Evolutionary conservation across 169 alveolate genomes (phyloP).

Genomic region (Babesia sp.): DNA sequence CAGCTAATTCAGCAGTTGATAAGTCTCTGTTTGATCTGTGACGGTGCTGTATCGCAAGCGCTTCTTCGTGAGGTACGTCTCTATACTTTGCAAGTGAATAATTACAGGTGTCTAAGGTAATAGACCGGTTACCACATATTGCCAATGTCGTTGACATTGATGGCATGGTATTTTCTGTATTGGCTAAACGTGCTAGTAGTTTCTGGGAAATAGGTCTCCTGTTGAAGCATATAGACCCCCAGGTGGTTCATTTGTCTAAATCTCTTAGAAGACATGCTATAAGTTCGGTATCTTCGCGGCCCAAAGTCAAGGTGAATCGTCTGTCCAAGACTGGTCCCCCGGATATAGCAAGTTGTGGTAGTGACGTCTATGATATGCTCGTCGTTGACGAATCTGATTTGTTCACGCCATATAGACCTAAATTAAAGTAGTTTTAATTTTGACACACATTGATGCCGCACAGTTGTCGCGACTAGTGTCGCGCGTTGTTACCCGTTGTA

Average conservation of each 20-base stretch:
- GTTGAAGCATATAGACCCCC: slow-evolving; percentile 24
- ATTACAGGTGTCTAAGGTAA: slow-evolving; percentile 36
- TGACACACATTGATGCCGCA: background rate
- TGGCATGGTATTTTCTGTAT: slow-evolving; percentile 63
- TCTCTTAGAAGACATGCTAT: background rate
- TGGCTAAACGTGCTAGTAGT: slow-evolving; percentile 42
- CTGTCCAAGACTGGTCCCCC: background rate
- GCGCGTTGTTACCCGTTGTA: background rate
- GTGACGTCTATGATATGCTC: slow-evolving; percentile 21
- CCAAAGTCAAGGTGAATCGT: background rate
- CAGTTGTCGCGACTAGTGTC: background rate
- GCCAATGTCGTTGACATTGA: slow-evolving; percentile 31
- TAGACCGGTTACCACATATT: slow-evolving; percentile 46
- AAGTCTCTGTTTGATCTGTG: slow-evolving; percentile 22
- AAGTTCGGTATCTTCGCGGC: background rate
- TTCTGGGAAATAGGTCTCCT: slow-evolving; percentile 61
- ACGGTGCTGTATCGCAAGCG: slow-evolving; percentile 39
- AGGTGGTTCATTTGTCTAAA: background rate
- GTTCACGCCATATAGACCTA: slow-evolving; percentile 14
- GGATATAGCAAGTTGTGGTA: slow-evolving; percentile 19
- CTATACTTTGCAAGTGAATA: background rate
- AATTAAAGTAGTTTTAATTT: background rate
- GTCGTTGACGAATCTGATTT: background rate
- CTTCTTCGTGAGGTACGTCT: slow-evolving; percentile 30
- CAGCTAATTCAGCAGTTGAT: slow-evolving; percentile 39